Percentiles rank a stretch among this genome's conserved stretches.
Evolutionary conservation across 345 rosid genomes (phyloP).

Genomic region (Hibiscus mutabilis): DNA sequence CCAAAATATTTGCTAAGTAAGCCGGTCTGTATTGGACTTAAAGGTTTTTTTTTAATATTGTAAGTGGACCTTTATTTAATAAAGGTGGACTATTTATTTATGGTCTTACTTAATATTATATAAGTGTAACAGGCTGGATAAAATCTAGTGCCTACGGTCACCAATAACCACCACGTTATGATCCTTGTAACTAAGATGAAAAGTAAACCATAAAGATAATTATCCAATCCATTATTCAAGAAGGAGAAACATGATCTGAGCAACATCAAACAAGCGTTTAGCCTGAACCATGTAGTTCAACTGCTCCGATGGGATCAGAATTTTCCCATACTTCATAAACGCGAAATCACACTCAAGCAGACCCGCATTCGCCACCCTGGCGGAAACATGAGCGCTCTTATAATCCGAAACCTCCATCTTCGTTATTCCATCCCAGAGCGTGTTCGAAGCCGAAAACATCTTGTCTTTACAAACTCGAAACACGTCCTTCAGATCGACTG

Average conservation of each 20-base stretch:
- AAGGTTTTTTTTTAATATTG: too few species aligned
- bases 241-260: slow-evolving; percentile 6
- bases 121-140: too few species aligned
- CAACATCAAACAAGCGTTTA: slow-evolving; percentile 18
- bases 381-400: background rate
- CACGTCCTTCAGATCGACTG: background rate
- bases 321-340: slow-evolving; percentile 3
- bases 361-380: background rate
- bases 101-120: too few species aligned
- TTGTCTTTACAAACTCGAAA: background rate
- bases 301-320: slow-evolving; percentile 4
- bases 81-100: too few species aligned
- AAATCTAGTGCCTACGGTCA: too few species aligned
- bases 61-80: too few species aligned
- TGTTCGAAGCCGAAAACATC: slow-evolving; percentile 12
- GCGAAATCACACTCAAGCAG: slow-evolving; percentile 7
- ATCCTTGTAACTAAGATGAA: too few species aligned
- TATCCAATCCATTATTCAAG: background rate
- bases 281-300: background rate
- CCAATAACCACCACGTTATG: too few species aligned
- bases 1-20: too few species aligned
- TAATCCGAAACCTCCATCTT: slow-evolving; percentile 11
- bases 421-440: slow-evolving; percentile 13
- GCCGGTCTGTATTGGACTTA: too few species aligned
- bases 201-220: background rate